Conservation (phyloP, 108 stramenopile genomes). For the Cyclostephanos tholiformis region DNA sequence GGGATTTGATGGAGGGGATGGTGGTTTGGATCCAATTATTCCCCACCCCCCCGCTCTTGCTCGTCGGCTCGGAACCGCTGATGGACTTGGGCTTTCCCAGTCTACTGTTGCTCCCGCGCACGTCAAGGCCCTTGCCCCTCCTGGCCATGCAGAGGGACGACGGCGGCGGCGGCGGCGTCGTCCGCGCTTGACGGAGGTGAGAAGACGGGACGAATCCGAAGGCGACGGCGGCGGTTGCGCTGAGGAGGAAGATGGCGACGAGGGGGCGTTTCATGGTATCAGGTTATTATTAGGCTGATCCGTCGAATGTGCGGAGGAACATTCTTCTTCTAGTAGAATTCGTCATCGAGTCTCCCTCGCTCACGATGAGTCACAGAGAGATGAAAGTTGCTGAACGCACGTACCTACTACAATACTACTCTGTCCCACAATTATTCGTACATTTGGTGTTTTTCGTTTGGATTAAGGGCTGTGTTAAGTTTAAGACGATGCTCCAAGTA, state of each 20-base stretch:
- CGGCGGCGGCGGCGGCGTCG: not conserved
- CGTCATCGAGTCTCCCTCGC: too few species aligned
- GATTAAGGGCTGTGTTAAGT: too few species aligned
- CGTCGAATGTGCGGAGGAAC: too few species aligned
- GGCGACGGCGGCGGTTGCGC: not conserved
- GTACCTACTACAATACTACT: too few species aligned
- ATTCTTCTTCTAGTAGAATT: too few species aligned
- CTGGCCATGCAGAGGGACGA: not conserved
- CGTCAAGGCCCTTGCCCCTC: slow-evolving; percentile 11
- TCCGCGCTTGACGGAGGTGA: not conserved
- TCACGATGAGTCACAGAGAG: too few species aligned
- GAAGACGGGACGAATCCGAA: not conserved
- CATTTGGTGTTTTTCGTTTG: too few species aligned
- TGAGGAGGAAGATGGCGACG: not conserved
- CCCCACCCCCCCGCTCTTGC: slow-evolving; percentile 22
- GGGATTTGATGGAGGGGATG: slow-evolving; percentile 44
- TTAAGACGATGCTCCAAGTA: too few species aligned
- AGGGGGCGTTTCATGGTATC: not conserved
- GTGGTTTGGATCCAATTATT: slow-evolving; percentile 39
- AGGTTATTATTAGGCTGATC: too few species aligned
- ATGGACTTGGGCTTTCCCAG: slow-evolving; percentile 4
- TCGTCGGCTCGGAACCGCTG: not conserved
- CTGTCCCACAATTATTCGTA: too few species aligned
- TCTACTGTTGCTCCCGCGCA: not conserved
- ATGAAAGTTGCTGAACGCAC: too few species aligned